These are phyloP conservation scores for Hansenula lynferdii DNA, from an alignment of 1,139 yeast species.

Conservation along the genomic window DNA sequence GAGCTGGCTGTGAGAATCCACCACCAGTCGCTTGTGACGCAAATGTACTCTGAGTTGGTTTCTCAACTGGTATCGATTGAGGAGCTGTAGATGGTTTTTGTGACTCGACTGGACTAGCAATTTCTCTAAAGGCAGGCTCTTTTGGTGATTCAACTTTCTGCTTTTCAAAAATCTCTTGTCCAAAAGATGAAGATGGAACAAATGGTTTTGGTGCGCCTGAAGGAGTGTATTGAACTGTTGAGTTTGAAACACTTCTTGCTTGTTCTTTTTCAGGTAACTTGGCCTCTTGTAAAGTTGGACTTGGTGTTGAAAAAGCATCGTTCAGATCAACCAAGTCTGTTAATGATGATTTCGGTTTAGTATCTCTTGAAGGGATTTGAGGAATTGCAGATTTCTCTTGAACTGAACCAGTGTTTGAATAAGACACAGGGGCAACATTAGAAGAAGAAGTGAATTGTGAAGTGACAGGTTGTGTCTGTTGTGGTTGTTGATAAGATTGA, in stretches of 20 bases:
- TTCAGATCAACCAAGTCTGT: constrained; percentile 65
- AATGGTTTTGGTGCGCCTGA: constrained; percentile 22
- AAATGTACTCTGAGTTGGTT: constrained; percentile 15
- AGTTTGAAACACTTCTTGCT: constrained; percentile 27
- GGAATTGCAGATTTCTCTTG: constrained; percentile 14
- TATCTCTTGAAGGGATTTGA: constrained; percentile 29
- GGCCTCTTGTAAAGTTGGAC: constrained; percentile 20
- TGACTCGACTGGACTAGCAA: too few relatives aligned
- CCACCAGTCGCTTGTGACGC: background rate
- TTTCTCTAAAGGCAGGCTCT: constrained; percentile 13
- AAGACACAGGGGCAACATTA: constrained; percentile 2
- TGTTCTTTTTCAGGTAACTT: constrained; percentile 22
- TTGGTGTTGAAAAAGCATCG: constrained; percentile 34
- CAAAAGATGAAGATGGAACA: constrained; percentile 55
- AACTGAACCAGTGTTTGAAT: constrained; percentile 4
- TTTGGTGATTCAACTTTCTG: constrained; percentile 28
- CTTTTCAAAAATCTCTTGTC: constrained; percentile 45
- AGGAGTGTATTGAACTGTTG: constrained; percentile 22
- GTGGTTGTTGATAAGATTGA: background rate
- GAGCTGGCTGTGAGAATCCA: background rate
- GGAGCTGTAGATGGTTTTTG: constrained; percentile 13
- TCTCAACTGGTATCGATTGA: constrained; percentile 6
- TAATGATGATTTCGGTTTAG: constrained; percentile 47
- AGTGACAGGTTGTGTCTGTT: too few relatives aligned
- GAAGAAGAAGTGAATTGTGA: too few relatives aligned